A percentile compares a stretch with the other conserved stretches of the same genome.
Conservation (phyloP, 768 basidiomycete species). For the Lentinula raphanica region DNA sequence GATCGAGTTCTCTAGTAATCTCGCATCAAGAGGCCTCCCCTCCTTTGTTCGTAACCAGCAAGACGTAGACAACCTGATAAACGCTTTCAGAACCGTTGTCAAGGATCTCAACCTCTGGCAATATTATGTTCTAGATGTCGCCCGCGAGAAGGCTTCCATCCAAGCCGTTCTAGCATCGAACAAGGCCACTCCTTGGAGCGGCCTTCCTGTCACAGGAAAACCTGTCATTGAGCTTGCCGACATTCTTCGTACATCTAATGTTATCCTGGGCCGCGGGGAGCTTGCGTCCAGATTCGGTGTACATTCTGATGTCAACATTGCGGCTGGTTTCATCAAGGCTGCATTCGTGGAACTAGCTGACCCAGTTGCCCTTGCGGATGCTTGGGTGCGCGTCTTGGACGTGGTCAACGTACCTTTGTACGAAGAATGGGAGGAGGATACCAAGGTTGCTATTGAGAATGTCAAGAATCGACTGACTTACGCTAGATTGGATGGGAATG, state of each 20-base stretch:
- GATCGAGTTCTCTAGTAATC: conserved; percentile 67
- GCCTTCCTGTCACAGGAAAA: conserved; percentile 53
- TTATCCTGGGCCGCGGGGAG: conserved; percentile 54
- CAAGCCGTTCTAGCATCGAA: conserved; percentile 46
- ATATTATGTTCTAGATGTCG: conserved; percentile 84
- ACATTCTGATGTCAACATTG: conserved; percentile 52
- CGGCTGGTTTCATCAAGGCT: conserved; percentile 72
- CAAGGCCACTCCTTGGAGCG: conserved; percentile 53
- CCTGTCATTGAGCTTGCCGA: conserved; percentile 61
- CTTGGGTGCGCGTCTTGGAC: conserved; percentile 77
- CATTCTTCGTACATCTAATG: conserved; percentile 46
- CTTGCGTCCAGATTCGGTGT: conserved; percentile 67
- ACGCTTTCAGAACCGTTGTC: conserved; percentile 55
- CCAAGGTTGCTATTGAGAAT: conserved; percentile 63
- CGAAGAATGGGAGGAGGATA: conserved; percentile 80
- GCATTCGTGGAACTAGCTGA: conserved; percentile 50
- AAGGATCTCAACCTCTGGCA: conserved; percentile 81
- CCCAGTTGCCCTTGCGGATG: conserved; percentile 52
- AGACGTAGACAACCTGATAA: conserved; percentile 66
- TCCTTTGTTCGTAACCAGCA: conserved; percentile 53
- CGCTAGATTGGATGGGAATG: conserved; percentile 73
- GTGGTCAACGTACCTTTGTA: conserved; percentile 88
- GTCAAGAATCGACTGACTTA: conserved; percentile 77
- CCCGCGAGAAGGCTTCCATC: conserved; percentile 56
- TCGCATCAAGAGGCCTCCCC: conserved; percentile 67